phyloP scores from a whole-genome alignment of 805 yeast genomes.

The Candida berthetii region DNA sequence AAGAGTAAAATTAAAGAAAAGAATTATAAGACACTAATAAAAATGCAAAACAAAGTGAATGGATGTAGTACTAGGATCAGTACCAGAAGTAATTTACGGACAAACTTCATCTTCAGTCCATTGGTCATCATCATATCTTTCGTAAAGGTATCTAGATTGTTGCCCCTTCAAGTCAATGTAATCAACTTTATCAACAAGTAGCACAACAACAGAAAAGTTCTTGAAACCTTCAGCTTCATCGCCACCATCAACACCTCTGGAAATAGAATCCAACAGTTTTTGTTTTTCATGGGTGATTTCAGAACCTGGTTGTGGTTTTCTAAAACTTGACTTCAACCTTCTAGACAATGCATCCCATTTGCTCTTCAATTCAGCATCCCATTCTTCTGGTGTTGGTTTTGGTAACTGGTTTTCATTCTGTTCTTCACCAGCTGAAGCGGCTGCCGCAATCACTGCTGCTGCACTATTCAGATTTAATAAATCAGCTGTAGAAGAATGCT shows the following conservation, averaged over 20 bases:
- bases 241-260: conserved; percentile 80
- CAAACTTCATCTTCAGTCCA: conserved; percentile 81
- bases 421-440: conserved; percentile 3
- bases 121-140: conserved; percentile 46
- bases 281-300: conserved; percentile 46
- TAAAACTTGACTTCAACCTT: conserved; percentile 54
- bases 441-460: conserved; percentile 2
- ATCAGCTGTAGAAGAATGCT: conserved; percentile 16
- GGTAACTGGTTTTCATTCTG: conserved; percentile 9
- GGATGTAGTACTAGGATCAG: conserved; percentile 1
- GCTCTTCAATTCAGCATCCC: conserved; percentile 57
- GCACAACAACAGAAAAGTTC: conserved; percentile 62
- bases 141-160: conserved; percentile 44
- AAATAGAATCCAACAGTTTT: conserved; percentile 59
- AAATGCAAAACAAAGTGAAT: background rate
- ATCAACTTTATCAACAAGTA: conserved; percentile 70
- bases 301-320: conserved; percentile 70
- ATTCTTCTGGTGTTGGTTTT: conserved; percentile 56
- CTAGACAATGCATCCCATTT: conserved; percentile 61
- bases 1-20: no score
- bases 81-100: conserved; percentile 34
- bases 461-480: conserved; percentile 11
- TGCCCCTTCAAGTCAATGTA: conserved; percentile 52
- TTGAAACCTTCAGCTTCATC: conserved; percentile 51
- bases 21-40: background rate